Percentiles rank a stretch among this genome's conserved stretches.
phyloP scores from a whole-genome alignment of 345 rosid genomes.

The Lepidium aucheri region DNA sequence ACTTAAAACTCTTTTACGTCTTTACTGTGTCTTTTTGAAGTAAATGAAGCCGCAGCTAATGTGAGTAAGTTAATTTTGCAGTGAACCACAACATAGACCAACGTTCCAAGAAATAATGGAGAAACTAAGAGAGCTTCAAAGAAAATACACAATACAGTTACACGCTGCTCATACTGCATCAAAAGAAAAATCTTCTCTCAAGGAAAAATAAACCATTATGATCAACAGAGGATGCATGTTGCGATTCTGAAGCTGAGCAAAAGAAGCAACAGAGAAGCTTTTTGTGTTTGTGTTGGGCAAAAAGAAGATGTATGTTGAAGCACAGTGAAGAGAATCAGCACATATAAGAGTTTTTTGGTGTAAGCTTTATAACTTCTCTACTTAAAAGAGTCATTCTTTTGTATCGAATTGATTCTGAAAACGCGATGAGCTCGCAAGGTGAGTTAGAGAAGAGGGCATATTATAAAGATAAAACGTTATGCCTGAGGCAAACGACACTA shows the following conservation, averaged over 20 bases:
- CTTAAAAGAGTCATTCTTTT: not conserved
- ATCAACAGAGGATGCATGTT: not conserved
- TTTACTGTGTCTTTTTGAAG: not conserved
- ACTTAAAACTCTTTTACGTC: not conserved
- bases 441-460: not conserved
- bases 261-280: slow-evolving; percentile 26
- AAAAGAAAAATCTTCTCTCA: slow-evolving; percentile 38
- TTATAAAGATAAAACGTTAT: not conserved
- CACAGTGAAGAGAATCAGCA: slow-evolving; percentile 1
- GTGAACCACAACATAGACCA: slow-evolving; percentile 76
- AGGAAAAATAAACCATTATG: slow-evolving; percentile 29
- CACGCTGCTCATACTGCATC: slow-evolving; percentile 62
- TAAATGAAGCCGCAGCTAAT: slow-evolving; percentile 1
- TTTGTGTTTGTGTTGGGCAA: not conserved
- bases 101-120: slow-evolving; percentile 80
- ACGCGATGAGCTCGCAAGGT: not conserved
- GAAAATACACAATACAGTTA: slow-evolving; percentile 48
- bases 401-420: slow-evolving; percentile 1
- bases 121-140: slow-evolving; percentile 72
- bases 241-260: not conserved
- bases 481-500: not conserved
- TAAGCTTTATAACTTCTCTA: not conserved
- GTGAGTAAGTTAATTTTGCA: slow-evolving; percentile 23
- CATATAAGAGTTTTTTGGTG: not conserved
- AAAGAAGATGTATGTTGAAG: not conserved